Conservation (phyloP, 2,329 filamentous ascomycete genomes). For the Cryphonectria naterciae region DNA sequence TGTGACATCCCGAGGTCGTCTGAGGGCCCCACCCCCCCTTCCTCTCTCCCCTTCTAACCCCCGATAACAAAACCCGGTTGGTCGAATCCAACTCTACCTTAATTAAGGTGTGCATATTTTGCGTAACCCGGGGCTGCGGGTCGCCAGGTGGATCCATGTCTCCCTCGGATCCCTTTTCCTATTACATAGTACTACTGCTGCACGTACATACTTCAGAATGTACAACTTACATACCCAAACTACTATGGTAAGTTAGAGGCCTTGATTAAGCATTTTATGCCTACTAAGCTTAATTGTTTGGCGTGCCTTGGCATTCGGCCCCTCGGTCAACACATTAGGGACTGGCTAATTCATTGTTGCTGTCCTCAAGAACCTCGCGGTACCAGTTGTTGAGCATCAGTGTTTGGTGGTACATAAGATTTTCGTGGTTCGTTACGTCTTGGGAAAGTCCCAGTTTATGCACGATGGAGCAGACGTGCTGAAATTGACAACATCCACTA, state of each 20-base stretch:
- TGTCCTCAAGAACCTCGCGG: neutral
- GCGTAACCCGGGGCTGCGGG: slow-evolving; percentile 2
- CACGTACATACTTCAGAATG: neutral
- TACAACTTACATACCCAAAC: neutral
- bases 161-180: neutral
- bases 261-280: neutral
- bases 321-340: neutral
- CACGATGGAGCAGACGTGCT: neutral
- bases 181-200: neutral
- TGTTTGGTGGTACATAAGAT: neutral
- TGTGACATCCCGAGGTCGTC: slow-evolving; percentile 4
- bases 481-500: neutral
- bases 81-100: neutral
- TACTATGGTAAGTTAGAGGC: neutral
- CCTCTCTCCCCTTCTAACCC: neutral
- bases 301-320: neutral
- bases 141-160: neutral
- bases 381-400: neutral
- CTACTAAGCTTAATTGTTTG: neutral
- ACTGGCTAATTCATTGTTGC: neutral
- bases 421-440: neutral
- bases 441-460: neutral
- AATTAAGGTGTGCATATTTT: neutral
- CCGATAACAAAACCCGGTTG: slow-evolving; percentile 9
- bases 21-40: neutral